Percentiles rank a stretch among this genome's conserved stretches.
phyloP scores from a whole-genome alignment of 225 moss, liverwort and hornwort species.

The Takakia lepidozioides region DNA sequence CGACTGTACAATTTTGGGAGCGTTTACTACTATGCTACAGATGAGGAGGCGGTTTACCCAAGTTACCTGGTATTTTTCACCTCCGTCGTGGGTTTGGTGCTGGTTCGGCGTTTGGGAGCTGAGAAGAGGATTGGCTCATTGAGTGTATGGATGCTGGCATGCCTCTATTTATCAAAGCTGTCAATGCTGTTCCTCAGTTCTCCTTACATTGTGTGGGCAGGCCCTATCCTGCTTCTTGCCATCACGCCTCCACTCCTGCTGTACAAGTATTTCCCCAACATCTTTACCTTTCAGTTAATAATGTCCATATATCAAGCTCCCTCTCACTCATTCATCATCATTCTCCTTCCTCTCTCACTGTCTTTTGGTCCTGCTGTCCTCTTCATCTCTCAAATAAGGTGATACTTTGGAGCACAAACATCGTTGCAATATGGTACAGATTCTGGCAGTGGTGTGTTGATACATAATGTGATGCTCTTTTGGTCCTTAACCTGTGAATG shows the following conservation, averaged over 20 bases:
- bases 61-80: constrained; percentile 90
- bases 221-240: constrained; percentile 74
- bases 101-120: constrained; percentile 62
- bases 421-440: too few species aligned
- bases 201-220: constrained; percentile 75
- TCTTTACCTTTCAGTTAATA: background rate
- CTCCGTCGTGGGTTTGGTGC: constrained; percentile 71
- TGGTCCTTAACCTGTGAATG: too few species aligned
- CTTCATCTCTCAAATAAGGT: too few species aligned
- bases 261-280: constrained; percentile 58
- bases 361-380: too few species aligned
- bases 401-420: too few species aligned
- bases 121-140: constrained; percentile 77
- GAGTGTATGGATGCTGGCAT: constrained; percentile 75
- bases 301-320: too few species aligned
- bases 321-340: too few species aligned
- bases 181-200: constrained; percentile 84
- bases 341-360: background rate
- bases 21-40: constrained; percentile 73
- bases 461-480: too few species aligned
- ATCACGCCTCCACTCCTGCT: constrained; percentile 87
- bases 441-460: too few species aligned
- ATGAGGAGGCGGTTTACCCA: constrained; percentile 87
- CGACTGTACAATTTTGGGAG: constrained; percentile 77
- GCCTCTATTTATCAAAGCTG: constrained; percentile 84